Percentiles rank a stretch among this genome's conserved stretches.
Conservation (phyloP, 2,329 filamentous ascomycete genomes). For the Pyrenophora graminea region DNA sequence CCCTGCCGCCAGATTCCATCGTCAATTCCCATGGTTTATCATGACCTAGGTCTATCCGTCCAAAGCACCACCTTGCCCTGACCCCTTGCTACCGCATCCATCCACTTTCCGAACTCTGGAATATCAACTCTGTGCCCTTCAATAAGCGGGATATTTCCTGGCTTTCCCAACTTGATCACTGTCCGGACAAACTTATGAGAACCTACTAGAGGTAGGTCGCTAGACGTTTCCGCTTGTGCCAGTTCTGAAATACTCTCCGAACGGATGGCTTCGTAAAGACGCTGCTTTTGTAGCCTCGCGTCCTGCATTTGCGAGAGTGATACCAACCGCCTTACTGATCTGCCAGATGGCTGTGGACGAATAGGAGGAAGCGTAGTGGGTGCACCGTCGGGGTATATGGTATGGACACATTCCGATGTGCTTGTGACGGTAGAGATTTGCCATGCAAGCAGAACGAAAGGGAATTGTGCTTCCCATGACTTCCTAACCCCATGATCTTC, state of each 20-base stretch:
- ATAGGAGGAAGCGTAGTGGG: background rate
- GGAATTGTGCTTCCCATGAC: background rate
- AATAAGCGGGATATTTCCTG: slow-evolving; percentile 25
- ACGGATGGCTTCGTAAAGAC: slow-evolving; percentile 8
- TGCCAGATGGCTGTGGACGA: background rate
- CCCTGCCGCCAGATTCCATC: too few species aligned
- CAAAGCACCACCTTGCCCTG: slow-evolving; percentile 42
- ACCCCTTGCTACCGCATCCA: slow-evolving; percentile 31
- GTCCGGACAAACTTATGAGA: slow-evolving; percentile 18
- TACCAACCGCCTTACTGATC: slow-evolving; percentile 8
- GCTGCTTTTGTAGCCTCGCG: background rate
- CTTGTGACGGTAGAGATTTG: slow-evolving; percentile 15
- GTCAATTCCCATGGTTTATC: too few species aligned
- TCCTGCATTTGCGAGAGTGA: slow-evolving; percentile 15
- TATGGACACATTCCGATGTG: slow-evolving; percentile 15
- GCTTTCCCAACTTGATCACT: slow-evolving; percentile 24
- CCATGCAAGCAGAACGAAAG: slow-evolving; percentile 21
- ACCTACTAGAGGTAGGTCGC: background rate
- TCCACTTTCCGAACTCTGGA: slow-evolving; percentile 16
- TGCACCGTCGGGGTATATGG: slow-evolving; percentile 7
- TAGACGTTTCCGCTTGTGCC: background rate
- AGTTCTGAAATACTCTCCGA: slow-evolving; percentile 11
- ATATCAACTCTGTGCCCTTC: slow-evolving; percentile 29
- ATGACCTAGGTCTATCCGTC: slow-evolving; percentile 7
- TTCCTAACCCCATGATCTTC: background rate